A percentile compares a stretch with the other conserved stretches of the same genome.
Conservation (phyloP, 1,284 basidiomycete genomes). For the Cryptococcus wingfieldii region DNA sequence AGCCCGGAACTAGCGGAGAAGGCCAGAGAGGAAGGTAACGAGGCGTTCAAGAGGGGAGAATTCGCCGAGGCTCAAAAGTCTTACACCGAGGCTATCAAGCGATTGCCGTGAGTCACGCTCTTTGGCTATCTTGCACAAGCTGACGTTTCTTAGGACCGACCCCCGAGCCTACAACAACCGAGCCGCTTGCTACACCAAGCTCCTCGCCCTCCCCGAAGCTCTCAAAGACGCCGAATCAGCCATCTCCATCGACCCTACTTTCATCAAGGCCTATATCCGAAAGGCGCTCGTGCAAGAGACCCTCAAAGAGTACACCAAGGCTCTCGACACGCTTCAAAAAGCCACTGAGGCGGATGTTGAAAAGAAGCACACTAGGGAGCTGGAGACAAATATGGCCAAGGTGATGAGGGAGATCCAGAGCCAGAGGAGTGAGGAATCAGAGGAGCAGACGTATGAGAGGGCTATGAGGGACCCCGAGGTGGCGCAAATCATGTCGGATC, state of each 20-base stretch:
- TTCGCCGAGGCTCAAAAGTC: slow-evolving; percentile 88
- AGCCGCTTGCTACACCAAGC: slow-evolving; percentile 93
- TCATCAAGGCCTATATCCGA: slow-evolving; percentile 94
- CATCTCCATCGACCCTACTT: slow-evolving; percentile 83
- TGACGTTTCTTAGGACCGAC: slow-evolving; percentile 53
- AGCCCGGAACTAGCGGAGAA: slow-evolving; percentile 77
- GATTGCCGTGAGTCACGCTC: slow-evolving; percentile 61
- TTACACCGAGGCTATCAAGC: slow-evolving; percentile 95
- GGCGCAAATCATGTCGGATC: slow-evolving; percentile 56
- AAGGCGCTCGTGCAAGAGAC: slow-evolving; percentile 80
- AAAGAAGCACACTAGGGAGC: slow-evolving; percentile 73
- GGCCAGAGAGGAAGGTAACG: slow-evolving; percentile 89
- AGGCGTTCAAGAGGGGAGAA: slow-evolving; percentile 83
- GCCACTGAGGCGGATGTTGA: slow-evolving; percentile 72
- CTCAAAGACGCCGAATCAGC: slow-evolving; percentile 93
- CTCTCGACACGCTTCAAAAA: slow-evolving; percentile 70
- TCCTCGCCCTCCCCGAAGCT: slow-evolving; percentile 89
- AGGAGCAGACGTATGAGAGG: slow-evolving; percentile 86
- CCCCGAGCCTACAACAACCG: slow-evolving; percentile 95
- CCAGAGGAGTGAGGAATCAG: slow-evolving; percentile 80
- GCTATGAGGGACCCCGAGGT: slow-evolving; percentile 98
- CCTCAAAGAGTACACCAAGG: slow-evolving; percentile 90
- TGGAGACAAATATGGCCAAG: slow-evolving; percentile 72
- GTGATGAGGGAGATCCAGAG: slow-evolving; percentile 73
- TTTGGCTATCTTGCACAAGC: neutral